phyloP scores from a whole-genome alignment of 306 rosid species.

The Cotoneaster glaucophyllus region DNA sequence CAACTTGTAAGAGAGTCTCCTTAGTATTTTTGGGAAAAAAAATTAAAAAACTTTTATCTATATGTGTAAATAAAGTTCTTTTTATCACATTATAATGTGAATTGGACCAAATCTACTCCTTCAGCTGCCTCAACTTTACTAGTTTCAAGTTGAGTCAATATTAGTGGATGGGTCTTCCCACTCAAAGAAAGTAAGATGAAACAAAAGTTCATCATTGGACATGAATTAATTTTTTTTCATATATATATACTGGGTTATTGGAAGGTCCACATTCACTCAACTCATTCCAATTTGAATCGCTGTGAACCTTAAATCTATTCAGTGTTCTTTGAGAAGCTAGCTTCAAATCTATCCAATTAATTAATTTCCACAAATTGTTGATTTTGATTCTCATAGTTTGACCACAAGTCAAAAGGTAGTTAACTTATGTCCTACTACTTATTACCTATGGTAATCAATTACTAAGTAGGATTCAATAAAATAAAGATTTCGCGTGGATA shows the following conservation, averaged over 20 bases:
- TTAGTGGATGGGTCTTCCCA: conserved; percentile 15
- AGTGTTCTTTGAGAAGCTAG: not conserved
- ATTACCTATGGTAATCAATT: not conserved
- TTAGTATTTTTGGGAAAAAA: too few species aligned
- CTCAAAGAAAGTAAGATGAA: not conserved
- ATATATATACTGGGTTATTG: not conserved
- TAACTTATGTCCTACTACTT: not conserved
- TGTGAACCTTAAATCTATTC: not conserved
- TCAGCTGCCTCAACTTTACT: not conserved
- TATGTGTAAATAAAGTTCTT: too few species aligned
- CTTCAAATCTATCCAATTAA: conserved; percentile 1
- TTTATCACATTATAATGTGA: not conserved
- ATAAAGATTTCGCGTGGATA: not conserved
- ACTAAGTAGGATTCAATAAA: not conserved
- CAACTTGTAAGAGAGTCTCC: too few species aligned
- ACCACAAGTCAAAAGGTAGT: too few species aligned
- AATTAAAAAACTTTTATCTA: too few species aligned
- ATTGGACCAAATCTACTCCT: not conserved
- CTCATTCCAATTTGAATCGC: conserved; percentile 3
- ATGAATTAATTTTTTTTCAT: not conserved
- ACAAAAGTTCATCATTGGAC: not conserved
- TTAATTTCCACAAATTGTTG: not conserved
- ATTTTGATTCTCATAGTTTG: not conserved
- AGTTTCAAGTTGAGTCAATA: not conserved
- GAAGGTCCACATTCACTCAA: conserved; percentile 4